A percentile compares a stretch with the other conserved stretches of the same genome.
phyloP scores from a whole-genome alignment of 352 stramenopile species.

The Globisporangium barbulae region DNA sequence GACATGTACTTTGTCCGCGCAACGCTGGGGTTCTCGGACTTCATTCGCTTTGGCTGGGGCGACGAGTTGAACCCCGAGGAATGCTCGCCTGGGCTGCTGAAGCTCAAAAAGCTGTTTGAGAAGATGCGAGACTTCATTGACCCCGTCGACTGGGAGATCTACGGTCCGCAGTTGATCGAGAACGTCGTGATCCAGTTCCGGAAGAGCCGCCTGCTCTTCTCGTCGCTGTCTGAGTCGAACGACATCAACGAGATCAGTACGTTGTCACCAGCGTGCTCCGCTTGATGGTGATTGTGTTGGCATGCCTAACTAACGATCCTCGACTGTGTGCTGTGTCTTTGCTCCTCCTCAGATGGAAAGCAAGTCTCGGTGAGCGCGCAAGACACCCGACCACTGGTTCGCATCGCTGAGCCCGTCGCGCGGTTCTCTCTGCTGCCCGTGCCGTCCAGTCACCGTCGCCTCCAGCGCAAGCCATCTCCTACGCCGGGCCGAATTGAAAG shows the following conservation, averaged over 20 bases:
- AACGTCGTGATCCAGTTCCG: constrained; percentile 86
- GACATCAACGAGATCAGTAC: constrained; percentile 86
- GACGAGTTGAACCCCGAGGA: constrained; percentile 68
- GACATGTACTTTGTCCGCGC: constrained; percentile 89
- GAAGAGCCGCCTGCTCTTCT: constrained; percentile 84
- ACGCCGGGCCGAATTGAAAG: constrained; percentile 5
- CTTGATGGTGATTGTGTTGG: background rate
- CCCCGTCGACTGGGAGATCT: constrained; percentile 88
- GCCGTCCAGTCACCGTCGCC: constrained; percentile 47
- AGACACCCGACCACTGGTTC: constrained; percentile 61
- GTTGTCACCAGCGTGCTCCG: constrained; percentile 14
- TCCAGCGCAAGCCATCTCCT: constrained; percentile 38
- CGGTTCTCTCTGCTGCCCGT: constrained; percentile 81
- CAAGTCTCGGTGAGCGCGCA: constrained; percentile 62
- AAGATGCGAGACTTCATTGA: constrained; percentile 84
- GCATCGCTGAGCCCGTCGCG: constrained; percentile 70
- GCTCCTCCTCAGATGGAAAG: constrained; percentile 60
- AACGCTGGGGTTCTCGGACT: constrained; percentile 80
- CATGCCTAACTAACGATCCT: background rate
- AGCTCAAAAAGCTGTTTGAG: constrained; percentile 64
- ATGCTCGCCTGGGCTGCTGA: constrained; percentile 45
- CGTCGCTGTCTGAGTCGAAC: constrained; percentile 75
- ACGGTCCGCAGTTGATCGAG: constrained; percentile 78
- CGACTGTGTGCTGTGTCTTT: background rate
- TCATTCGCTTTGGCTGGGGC: constrained; percentile 86